Evolutionary conservation across 202 grass and related monocot genomes (phyloP).

Genomic region (Panicum virgatum): DNA sequence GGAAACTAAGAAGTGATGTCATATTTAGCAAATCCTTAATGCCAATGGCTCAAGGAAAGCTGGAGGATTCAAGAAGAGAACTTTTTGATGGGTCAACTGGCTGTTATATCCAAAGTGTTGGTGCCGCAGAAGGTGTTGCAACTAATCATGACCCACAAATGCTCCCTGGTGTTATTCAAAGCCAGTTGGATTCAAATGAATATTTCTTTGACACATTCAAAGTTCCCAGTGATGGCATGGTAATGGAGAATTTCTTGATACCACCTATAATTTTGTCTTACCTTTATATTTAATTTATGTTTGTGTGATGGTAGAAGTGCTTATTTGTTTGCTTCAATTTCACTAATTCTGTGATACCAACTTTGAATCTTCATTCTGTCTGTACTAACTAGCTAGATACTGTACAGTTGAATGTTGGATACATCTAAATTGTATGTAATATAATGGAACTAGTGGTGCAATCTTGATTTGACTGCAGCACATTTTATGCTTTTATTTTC

Average conservation of each 20-base stretch:
- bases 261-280: background rate
- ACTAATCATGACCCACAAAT: background rate
- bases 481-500: background rate
- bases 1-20: constrained; percentile 16
- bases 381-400: background rate
- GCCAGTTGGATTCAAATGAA: constrained; percentile 14
- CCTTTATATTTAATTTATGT: background rate
- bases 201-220: background rate
- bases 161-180: background rate
- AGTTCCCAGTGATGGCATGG: background rate
- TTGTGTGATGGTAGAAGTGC: background rate
- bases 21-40: constrained; percentile 32
- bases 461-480: background rate
- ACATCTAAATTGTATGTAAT: background rate
- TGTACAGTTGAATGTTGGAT: background rate
- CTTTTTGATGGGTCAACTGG: background rate
- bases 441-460: background rate
- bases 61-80: background rate
- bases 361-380: background rate
- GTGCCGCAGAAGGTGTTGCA: background rate
- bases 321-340: background rate
- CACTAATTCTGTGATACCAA: background rate
- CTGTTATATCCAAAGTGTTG: constrained; percentile 10
- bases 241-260: constrained; percentile 24
- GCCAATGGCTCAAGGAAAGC: background rate